phyloP scores from a whole-genome alignment of 2,329 filamentous ascomycete species.

The Trichoderma brevicompactum region DNA sequence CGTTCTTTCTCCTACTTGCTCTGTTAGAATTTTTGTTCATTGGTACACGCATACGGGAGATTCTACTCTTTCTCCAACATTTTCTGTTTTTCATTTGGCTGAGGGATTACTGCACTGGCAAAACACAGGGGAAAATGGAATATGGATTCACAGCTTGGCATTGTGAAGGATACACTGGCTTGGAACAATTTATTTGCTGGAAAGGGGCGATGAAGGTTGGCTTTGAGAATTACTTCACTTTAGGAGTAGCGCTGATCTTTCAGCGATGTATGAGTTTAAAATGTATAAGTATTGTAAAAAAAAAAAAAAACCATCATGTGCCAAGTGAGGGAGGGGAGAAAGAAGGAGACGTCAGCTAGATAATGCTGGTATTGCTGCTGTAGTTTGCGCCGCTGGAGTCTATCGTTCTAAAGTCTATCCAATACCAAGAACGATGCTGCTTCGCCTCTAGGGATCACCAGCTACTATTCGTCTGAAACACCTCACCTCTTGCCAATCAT shows the following conservation, averaged over 20 bases:
- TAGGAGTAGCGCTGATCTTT: neutral
- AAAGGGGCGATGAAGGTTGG: neutral
- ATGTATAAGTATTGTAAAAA: neutral
- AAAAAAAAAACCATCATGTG: no score
- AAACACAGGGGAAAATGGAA: neutral
- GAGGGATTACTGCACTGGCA: neutral
- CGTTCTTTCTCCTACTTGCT: neutral
- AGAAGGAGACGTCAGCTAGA: no score
- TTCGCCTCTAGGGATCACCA: neutral
- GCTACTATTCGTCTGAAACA: neutral
- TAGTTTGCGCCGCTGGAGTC: neutral
- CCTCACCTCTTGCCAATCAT: neutral
- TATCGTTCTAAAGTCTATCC: neutral
- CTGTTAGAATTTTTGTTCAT: neutral
- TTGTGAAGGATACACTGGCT: neutral
- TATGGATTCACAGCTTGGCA: neutral
- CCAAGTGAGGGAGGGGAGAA: neutral
- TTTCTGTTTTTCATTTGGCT: neutral
- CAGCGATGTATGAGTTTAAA: neutral
- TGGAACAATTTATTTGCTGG: neutral
- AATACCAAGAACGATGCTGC: neutral
- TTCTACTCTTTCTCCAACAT: neutral
- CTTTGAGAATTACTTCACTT: neutral
- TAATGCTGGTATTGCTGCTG: neutral
- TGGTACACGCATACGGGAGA: neutral